phyloP scores from a whole-genome alignment of 805 yeast genomes.

The Sugiyamaella mastotermitis region DNA sequence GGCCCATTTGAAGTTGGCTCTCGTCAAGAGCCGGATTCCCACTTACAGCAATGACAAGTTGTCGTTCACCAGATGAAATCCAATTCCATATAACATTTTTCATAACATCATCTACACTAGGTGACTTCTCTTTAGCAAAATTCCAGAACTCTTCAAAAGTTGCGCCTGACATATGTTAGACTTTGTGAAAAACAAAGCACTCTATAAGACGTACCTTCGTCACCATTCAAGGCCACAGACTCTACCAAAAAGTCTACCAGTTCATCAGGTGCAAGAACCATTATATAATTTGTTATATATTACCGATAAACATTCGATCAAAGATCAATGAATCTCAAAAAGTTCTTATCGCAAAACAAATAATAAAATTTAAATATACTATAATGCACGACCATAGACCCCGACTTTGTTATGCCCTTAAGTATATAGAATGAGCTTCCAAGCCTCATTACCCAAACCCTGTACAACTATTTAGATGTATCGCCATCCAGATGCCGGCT shows the following conservation, averaged over 20 bases:
- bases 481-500: no score
- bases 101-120: conserved; percentile 20
- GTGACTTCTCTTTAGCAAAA: conserved; percentile 16
- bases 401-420: no score
- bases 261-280: conserved; percentile 24
- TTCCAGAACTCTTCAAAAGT: conserved; percentile 25
- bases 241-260: conserved; percentile 26
- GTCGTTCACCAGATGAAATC: conserved; percentile 17
- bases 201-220: conserved; percentile 22
- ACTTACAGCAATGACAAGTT: conserved; percentile 18
- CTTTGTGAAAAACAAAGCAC: background rate
- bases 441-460: no score
- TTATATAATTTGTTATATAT: background rate
- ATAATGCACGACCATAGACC: no score
- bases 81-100: conserved; percentile 25
- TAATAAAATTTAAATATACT: no score
- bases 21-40: conserved; percentile 5
- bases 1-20: conserved; percentile 12
- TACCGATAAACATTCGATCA: no score
- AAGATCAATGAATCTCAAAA: no score
- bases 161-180: conserved; percentile 19
- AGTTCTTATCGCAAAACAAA: no score
- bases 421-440: no score
- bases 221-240: conserved; percentile 27
- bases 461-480: no score